Evolutionary conservation across 768 basidiomycete species (phyloP), one percentile per base, ranked within the genome.

Genomic region (Piloderma croceum): DNA sequence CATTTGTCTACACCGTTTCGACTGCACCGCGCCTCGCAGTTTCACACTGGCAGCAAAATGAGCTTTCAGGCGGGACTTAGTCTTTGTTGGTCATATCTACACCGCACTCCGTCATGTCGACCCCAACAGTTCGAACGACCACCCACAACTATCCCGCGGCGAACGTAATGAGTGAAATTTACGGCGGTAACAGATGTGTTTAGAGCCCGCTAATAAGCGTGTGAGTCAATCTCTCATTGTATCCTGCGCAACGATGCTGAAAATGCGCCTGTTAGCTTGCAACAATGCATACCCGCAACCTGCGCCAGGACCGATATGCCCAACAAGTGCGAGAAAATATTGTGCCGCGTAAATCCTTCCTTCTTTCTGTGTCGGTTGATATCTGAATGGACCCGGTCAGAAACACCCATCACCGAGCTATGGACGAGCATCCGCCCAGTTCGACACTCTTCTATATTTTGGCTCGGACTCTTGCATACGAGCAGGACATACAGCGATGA

Each of bases 291-390:
- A 23, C 20, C 13, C 9, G 45, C 17, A 31, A 43, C 23, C 32
- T 46, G 39, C 31, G 45, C 15, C 19, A 45, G 27, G 39, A 45
- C 24, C 18, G n/a, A 23, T 39, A 39, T 22, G 39, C 43, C 15
- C 24, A 29, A 11, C 38, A 45, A 25, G 15, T 45, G n/a, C 43
- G 43, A 38, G 43, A 45, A 29, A 45, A 45, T 29, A 15, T 45
- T 25, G 32, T 45, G 22, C 43, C 45, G 19, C 34, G 45, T 42
- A 31, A 29, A 35, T 36, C 35, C 18, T 27, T 24, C 15, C 34
- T 41, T 21, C 42, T 41, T 21, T 29, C 24, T 24, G 6, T n/a
- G 2, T 31, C 13, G 34, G 29, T 31, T 41, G 15, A n/a, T 32
- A 18, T 22, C 25, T 36, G 31, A 36, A 25, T 22, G 31, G 31